Evolutionary conservation across 768 basidiomycete species (phyloP).

Genomic region (Mycena floridula): DNA sequence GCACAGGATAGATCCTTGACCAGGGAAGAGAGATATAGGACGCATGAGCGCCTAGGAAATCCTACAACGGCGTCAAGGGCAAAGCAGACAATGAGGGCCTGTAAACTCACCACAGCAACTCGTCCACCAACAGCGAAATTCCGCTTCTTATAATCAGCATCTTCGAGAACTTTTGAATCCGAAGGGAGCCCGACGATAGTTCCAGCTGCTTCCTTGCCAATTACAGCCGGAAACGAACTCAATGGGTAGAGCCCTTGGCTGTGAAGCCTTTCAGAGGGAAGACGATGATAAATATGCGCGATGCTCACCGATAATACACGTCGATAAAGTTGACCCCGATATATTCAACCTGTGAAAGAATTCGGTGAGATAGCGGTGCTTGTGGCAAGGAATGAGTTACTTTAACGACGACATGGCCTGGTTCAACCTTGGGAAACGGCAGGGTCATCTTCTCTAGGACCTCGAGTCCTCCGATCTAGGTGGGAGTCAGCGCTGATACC

Average conservation of each 20-base stretch:
- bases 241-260: constrained; percentile 63
- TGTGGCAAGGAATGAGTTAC: no score
- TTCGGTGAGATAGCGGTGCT: background rate
- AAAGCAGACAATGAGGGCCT: background rate
- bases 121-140: constrained; percentile 62
- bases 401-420: constrained; percentile 54
- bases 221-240: constrained; percentile 50
- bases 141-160: constrained; percentile 57
- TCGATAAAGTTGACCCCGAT: constrained; percentile 86
- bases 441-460: constrained; percentile 62
- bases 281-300: background rate
- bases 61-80: constrained; percentile 23
- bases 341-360: background rate
- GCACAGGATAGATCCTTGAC: constrained; percentile 58
- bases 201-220: constrained; percentile 81
- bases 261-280: constrained; percentile 2
- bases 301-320: constrained; percentile 63
- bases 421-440: constrained; percentile 58
- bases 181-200: constrained; percentile 70
- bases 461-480: constrained; percentile 64
- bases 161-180: constrained; percentile 50
- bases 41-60: constrained; percentile 48
- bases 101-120: constrained; percentile 57
- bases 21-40: constrained; percentile 69
- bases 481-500: background rate